Evolutionary conservation across 768 basidiomycete genomes (phyloP), one percentile per base, ranked within the genome.

Genomic region (Tulasnella calospora): DNA sequence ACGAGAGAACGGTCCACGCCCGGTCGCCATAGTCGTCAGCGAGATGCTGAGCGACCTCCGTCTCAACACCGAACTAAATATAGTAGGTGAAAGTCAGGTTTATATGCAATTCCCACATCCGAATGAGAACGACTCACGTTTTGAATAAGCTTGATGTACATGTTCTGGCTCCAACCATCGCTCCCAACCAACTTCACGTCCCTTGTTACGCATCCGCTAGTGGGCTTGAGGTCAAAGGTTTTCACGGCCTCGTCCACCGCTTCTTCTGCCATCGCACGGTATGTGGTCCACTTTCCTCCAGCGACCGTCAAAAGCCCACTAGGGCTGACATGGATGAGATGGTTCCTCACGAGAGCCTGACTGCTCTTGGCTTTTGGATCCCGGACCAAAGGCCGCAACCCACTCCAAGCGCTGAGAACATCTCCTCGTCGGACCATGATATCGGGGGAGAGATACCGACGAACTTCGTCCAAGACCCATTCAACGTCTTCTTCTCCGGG

Each of bases 281-380:
- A 99, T 71, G 97, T 98, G 79, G 97, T 99, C 97, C 97, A 99
- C 85, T 99, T 99, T 6, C 97, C 97, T 23, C 97, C 97, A 2
- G 94, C 95, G 81, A 98, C 95, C 38, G 96, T 98, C 79, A 99
- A 85, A 81, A 99, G 86, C 23, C 96, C 95, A 80, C 90, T 90
- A 71, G 89, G 88, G 57, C 89, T 90, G 44, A 95, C 90, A 83
- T 95, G 89, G 80, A 98, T 93, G 88, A 99, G 89, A 85, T 99
- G 97, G 83, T 92, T 98, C 82, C 97, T 86, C 27, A 99, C 97
- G 74, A 99, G 86, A 0, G 92, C 92, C 85, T 96, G 91, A 23
- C 96, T 98, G 82, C 89, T 88, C 80, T 89, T 88, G 46, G 90
- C 91, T 73, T 85, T 88, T 0, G 94, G 94, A 82, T 98, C 92